Percentiles rank a stretch among this genome's conserved stretches.
Conservation (phyloP, 1,139 yeast species). For the Debaryomycetaceae sp. region DNA sequence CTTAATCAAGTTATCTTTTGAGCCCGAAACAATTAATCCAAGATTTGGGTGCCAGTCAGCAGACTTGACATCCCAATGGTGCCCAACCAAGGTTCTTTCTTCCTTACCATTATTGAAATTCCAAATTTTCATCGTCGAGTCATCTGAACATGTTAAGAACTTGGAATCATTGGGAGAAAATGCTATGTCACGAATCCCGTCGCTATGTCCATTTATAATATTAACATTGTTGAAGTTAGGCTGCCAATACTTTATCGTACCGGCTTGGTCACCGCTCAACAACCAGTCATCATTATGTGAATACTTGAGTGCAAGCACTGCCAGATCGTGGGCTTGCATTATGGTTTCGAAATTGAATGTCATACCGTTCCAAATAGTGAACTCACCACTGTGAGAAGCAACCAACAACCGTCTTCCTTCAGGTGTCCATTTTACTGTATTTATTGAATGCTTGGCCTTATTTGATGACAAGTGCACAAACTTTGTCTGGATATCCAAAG, state of each 20-base stretch:
- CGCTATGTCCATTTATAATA: constrained; percentile 73
- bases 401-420: constrained; percentile 90
- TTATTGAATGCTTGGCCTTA: constrained; percentile 88
- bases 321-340: constrained; percentile 97
- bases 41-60: constrained; percentile 95
- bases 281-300: constrained; percentile 95
- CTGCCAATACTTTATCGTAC: constrained; percentile 92
- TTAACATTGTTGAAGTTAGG: constrained; percentile 96
- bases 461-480: constrained; percentile 90
- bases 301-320: constrained; percentile 75
- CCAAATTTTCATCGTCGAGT: constrained; percentile 87
- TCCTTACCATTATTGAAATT: constrained; percentile 87
- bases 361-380: constrained; percentile 95
- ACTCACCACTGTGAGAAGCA: constrained; percentile 92
- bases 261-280: constrained; percentile 90
- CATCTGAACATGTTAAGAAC: constrained; percentile 91
- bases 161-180: constrained; percentile 89
- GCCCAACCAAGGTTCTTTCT: constrained; percentile 80
- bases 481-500: constrained; percentile 67
- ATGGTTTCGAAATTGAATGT: constrained; percentile 94
- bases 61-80: constrained; percentile 97
- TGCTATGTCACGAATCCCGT: constrained; percentile 81
- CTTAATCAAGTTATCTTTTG: constrained; percentile 89
- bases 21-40: constrained; percentile 83
- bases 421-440: constrained; percentile 93